Evolutionary conservation across 2,329 filamentous ascomycete species (phyloP), one percentile per base, ranked within the genome.

Genomic region (Xylaria sp.): DNA sequence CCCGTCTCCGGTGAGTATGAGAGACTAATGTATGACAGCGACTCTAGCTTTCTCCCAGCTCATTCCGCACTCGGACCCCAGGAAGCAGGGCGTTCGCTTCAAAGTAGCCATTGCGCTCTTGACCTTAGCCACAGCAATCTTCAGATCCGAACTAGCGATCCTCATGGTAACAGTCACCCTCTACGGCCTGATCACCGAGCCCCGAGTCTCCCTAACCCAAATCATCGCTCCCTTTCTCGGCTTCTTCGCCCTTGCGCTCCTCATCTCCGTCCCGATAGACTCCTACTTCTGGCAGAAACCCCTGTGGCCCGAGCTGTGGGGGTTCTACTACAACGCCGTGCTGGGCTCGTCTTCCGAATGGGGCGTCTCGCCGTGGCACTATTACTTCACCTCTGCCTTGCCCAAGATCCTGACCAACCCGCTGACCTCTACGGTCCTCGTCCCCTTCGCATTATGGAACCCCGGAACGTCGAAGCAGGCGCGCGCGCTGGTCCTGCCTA

Each of bases 231-330:
- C 91, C 17, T 91, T 92, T 17, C 52, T 89, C 15, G 76, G 82
- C 5, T 89, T 92, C 23, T 85, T 89, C 15, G 38, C 83, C n/a
- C 78, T 89, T 46, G 89, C 91, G 1, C 83, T 98, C 1, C 67
- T 80, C 12, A 78, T 89, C 37, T 93, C 93, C 0, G 82, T 97
- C 14, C 84, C 87, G 1, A 77, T 97, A 35, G 95, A 99, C 81
- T 94, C 92, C 1, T 94, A 93, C 79, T 96, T 98, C 79, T 99
- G 94, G 95, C 92, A 94, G 73, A 86, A 85, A 64, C 84, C 84
- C 1, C 78, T 96, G 31, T 99, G 95, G 95, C 94, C 95, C 0
- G 95, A 99, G 76, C 87, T 96, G 64, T 87, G 86, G 69, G 93
- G 88, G 2, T 98, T 99, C 79, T 88, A 91, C 76, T 98, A 91